Evolutionary conservation across 2,329 filamentous ascomycete species (phyloP).

Genomic region (Chrysoporthe deuterocubensis): DNA sequence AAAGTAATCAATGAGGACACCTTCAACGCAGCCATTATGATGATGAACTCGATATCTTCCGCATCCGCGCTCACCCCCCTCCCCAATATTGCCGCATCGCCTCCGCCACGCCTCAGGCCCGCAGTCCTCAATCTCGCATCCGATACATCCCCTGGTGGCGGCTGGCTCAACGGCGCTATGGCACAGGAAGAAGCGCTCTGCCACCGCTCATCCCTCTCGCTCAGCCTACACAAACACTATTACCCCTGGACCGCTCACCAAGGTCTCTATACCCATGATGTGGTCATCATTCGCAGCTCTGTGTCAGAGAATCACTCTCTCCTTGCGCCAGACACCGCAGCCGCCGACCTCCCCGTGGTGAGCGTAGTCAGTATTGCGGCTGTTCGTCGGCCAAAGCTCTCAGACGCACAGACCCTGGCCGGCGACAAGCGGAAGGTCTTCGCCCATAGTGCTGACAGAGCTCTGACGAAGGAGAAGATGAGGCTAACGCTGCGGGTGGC

Average conservation of each 20-base stretch:
- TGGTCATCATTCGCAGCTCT: conserved; percentile 38
- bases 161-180: conserved; percentile 63
- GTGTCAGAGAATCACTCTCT: conserved; percentile 34
- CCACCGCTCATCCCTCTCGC: conserved; percentile 61
- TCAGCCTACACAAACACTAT: conserved; percentile 46
- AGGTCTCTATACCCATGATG: conserved; percentile 39
- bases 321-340: conserved; percentile 30
- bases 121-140: conserved; percentile 71
- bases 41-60: conserved; percentile 32
- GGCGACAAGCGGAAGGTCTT: conserved; percentile 43
- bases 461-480: conserved; percentile 65
- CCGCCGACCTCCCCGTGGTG: conserved; percentile 51
- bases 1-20: conserved; percentile 61
- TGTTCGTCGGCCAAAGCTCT: conserved; percentile 43
- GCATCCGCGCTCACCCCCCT: background rate
- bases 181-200: conserved; percentile 74
- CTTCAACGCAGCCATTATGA: conserved; percentile 57
- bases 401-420: conserved; percentile 28
- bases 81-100: background rate
- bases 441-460: conserved; percentile 45
- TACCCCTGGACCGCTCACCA: conserved; percentile 33
- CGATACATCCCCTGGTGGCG: conserved; percentile 60
- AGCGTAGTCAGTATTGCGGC: conserved; percentile 66
- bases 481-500: conserved; percentile 62
- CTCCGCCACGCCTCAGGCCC: conserved; percentile 42